Evolutionary conservation across 495 filamentous ascomycete species (phyloP).

Genomic region (Penicillium psychrofluorescens): DNA sequence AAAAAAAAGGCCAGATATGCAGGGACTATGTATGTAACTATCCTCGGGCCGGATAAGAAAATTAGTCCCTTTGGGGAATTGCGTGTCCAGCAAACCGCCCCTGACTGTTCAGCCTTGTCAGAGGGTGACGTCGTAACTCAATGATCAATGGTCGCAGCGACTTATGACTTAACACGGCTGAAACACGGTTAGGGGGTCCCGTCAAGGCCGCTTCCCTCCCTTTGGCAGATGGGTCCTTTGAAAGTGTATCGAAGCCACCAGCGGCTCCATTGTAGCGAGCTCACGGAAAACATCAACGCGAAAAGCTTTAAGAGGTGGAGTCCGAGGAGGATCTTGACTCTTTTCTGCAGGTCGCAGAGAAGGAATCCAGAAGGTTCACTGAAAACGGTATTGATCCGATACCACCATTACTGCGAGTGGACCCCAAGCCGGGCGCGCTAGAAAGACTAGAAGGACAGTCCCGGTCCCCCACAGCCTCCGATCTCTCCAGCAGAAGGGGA

Average conservation of each 20-base stretch:
- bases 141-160: no score
- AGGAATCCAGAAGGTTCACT: conserved; percentile 14
- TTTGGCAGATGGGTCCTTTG: no score
- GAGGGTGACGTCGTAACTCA: no score
- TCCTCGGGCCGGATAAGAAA: no score
- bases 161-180: neutral
- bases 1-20: no score
- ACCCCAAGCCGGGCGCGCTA: conserved; percentile 17
- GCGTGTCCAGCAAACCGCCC: no score
- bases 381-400: neutral
- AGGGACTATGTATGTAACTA: no score
- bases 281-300: conserved; percentile 2
- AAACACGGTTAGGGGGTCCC: neutral
- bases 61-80: no score
- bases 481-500: no score
- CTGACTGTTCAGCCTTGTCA: no score
- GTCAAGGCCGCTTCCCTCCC: neutral
- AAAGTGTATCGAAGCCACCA: neutral
- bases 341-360: conserved; percentile 8
- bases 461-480: no score
- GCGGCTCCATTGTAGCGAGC: conserved; percentile 14
- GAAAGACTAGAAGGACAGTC: conserved; percentile 33
- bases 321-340: neutral
- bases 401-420: neutral
- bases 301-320: conserved; percentile 13